These are phyloP conservation scores for Penicillium expansum DNA, from an alignment of 2,329 filamentous ascomycete species.

Conservation along the genomic window DNA sequence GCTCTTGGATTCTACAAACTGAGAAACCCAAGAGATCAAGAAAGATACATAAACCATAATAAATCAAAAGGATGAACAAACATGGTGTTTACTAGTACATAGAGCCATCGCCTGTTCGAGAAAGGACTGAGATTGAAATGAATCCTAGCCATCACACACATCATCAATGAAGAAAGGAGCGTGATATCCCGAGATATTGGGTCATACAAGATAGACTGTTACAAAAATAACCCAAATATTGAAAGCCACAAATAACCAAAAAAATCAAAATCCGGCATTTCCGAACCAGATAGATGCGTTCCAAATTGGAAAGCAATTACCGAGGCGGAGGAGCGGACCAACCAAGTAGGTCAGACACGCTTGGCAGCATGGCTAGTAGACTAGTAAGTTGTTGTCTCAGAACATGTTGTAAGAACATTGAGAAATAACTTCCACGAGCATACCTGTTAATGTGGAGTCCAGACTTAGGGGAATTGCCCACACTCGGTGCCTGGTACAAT, in stretches of 20 bases:
- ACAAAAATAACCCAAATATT: not conserved
- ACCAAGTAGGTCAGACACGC: not conserved
- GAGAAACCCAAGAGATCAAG: no score
- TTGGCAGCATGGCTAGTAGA: not conserved
- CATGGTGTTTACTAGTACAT: no score
- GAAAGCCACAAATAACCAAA: not conserved
- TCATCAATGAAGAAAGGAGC: not conserved
- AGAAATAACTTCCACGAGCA: not conserved
- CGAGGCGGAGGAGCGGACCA: not conserved
- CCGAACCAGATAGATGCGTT: not conserved
- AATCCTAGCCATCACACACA: not conserved
- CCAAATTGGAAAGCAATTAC: not conserved
- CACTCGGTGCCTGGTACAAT: not conserved
- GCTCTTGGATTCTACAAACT: not conserved
- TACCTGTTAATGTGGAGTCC: not conserved
- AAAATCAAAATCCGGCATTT: no score
- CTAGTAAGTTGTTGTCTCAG: not conserved
- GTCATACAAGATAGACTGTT: not conserved
- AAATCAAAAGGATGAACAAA: no score
- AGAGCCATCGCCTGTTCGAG: not conserved
- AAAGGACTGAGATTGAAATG: not conserved
- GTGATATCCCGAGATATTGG: not conserved
- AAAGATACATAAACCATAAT: not conserved
- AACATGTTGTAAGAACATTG: not conserved
- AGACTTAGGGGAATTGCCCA: not conserved